Evolutionary conservation across 306 rosid genomes (phyloP), one percentile per base, ranked within the genome.

Genomic region (Mucuna pruriens): DNA sequence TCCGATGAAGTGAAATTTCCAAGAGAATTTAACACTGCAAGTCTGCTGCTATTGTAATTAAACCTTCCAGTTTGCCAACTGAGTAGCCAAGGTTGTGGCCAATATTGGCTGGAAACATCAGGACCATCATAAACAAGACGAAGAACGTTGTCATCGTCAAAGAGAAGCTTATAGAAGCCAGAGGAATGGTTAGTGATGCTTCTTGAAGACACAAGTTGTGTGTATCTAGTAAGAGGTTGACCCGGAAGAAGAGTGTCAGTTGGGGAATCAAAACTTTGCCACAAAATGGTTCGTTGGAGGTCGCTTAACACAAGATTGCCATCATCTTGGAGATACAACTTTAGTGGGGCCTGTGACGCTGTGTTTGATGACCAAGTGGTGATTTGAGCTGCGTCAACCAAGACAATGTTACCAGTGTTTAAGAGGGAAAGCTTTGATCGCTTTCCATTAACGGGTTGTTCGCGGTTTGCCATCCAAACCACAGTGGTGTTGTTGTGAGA

Each of bases 391-490:
- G 82, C 86, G 38, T 85, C 86, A 39, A 80, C 23, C 12, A 86
- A 20, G 11, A 81, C 71, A 38, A 88, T 68, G 19, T 82, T 75
- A 0, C 92, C 82, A 0, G 76, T 31, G 48, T 66, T 65, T 13
- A 57, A 45, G 31, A 86, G 90, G 4, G 77, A 10, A 11, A 88
- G 77, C 63, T 62, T 80, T 7, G 91, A 80, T 39, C 31, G 52
- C 52, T 83, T 76, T 4, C 86, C 84, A 15, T 88, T 88, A 6
- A 85, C 88, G 0, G 88, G 90, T 5, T 22, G 67, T 63, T 83
- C 77, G 1, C 87, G 85, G 5, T 87, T 85, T 3, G 83, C 89
- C 74, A 40, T 82, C 93, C 91, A 90, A 62, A 87, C 76, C 5
- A 84, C 31, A 31, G 85, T 9, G 48, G 0, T 72, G 9, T 10